Conservation (phyloP, 148 eudicot species). For the Spergularia bocconei region DNA sequence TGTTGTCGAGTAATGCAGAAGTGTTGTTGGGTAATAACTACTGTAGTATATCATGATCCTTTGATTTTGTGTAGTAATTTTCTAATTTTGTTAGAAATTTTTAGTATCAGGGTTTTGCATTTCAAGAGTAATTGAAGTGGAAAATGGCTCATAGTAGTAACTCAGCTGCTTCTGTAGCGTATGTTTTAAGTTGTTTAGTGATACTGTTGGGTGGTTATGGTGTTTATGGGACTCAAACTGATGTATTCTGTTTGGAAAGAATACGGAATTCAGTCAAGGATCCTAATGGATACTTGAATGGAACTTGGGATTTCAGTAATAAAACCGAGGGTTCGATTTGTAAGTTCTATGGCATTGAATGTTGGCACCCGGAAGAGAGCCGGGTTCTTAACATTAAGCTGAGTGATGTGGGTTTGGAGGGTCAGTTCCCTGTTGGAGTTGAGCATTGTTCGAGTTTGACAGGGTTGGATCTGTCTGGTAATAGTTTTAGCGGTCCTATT, state of each 20-base stretch:
- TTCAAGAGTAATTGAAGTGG: constrained; percentile 4
- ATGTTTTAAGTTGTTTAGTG: constrained; percentile 23
- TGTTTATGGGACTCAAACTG: constrained; percentile 35
- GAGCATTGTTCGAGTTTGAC: constrained; percentile 37
- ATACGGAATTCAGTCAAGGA: constrained; percentile 28
- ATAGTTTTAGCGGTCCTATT: constrained; percentile 32
- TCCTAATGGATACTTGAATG: constrained; percentile 30
- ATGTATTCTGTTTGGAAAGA: constrained; percentile 33
- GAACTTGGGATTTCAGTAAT: constrained; percentile 42
- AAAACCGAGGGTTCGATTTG: constrained; percentile 43
- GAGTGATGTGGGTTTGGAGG: constrained; percentile 38
- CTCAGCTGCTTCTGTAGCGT: constrained; percentile 8
- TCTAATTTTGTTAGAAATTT: neutral
- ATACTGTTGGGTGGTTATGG: constrained; percentile 23
- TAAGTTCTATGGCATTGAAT: constrained; percentile 37
- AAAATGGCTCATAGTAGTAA: constrained; percentile 27
- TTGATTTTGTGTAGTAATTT: neutral
- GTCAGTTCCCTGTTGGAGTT: constrained; percentile 38
- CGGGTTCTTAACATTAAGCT: constrained; percentile 40
- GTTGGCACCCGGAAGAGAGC: constrained; percentile 49
- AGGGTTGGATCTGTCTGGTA: constrained; percentile 37
- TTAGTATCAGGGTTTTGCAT: constrained; percentile 15
- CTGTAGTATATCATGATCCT: neutral
- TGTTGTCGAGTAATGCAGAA: neutral
- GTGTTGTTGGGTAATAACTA: neutral